phyloP scores from a whole-genome alignment of 106 monocot genomes.

The Triglochin maritima region DNA sequence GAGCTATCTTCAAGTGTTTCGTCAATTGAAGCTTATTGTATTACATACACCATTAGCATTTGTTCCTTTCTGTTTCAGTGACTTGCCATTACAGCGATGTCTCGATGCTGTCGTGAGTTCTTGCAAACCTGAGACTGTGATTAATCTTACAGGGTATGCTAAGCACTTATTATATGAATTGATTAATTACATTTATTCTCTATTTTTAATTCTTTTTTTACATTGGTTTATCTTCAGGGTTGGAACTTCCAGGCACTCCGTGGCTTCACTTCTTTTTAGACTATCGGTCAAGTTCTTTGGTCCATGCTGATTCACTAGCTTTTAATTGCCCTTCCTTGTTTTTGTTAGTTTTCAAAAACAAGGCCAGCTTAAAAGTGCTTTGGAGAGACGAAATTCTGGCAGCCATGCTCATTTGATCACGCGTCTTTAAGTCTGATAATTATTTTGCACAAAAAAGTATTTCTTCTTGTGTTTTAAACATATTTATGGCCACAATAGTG shows the following conservation, averaged over 20 bases:
- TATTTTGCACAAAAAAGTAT: neutral
- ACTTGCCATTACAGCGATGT: neutral
- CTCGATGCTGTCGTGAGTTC: neutral
- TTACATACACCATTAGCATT: neutral
- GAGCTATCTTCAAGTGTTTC: neutral
- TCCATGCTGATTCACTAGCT: neutral
- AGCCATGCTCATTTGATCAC: neutral
- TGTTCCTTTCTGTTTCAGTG: neutral
- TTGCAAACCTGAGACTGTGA: neutral
- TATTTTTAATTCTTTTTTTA: neutral
- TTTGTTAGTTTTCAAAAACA: neutral
- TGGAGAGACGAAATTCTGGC: neutral
- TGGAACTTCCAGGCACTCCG: neutral
- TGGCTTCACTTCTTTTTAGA: neutral
- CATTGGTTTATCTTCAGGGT: neutral
- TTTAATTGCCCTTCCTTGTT: neutral
- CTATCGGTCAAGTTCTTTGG: neutral
- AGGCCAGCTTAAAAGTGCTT: neutral
- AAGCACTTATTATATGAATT: neutral
- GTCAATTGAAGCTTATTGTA: neutral
- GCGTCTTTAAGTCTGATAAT: neutral
- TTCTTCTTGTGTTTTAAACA: neutral
- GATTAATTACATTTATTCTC: neutral
- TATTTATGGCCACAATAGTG: neutral
- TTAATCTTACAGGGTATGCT: neutral